Evolutionary conservation across 768 basidiomycete species (phyloP), one percentile per base, ranked within the genome.

Genomic region (Pulveroboletus sp.): DNA sequence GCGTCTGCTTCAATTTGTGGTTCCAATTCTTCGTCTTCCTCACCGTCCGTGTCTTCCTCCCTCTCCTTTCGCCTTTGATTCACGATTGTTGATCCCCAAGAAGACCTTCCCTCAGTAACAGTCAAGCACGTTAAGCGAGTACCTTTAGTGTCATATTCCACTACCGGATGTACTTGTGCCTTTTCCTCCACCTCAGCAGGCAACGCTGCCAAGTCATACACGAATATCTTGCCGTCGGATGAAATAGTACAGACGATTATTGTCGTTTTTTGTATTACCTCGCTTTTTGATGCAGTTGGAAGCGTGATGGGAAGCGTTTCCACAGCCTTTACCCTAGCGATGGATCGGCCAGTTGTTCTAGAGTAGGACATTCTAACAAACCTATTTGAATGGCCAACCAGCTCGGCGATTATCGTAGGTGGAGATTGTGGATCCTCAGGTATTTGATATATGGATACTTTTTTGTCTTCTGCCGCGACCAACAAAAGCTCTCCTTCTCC

Each of bases 381-480:
- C 95, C 95, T 81, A 68, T 95, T 97, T 13, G 73, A 69, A 62
- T 97, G 95, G 0, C 97, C 95, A 0, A 80, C 66, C 68, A 94
- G 72, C 47, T 81, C 71, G 6, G 87, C 90, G 23, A 89, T 70
- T n/a, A 91, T 67, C 7, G 61, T 72, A 1, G 88, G 87, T 2
- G 71, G 45, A 6, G 59, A 62, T 8, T 74, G 66, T 3, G 66
- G 64, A 47, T 82, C 75, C 13, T 69, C 60, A 5, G 75, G 72
- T 25, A 90, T 53, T 40, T 78, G 76, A 68, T 94, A 97, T 10
- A 94, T 70, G 2, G 92, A 80, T 2, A 91, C 72, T 59, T 89
- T 89, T 56, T 87, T 92, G 64, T 97, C 93, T 69, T 99, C 97
- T 6, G 87, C 93, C 3, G 82, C 89, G 7, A 84, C 90, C 43